Base-by-base conservation (phyloP, 225 moss, liverwort and hornwort genomes). In the Marchantia paleacea region DNA sequence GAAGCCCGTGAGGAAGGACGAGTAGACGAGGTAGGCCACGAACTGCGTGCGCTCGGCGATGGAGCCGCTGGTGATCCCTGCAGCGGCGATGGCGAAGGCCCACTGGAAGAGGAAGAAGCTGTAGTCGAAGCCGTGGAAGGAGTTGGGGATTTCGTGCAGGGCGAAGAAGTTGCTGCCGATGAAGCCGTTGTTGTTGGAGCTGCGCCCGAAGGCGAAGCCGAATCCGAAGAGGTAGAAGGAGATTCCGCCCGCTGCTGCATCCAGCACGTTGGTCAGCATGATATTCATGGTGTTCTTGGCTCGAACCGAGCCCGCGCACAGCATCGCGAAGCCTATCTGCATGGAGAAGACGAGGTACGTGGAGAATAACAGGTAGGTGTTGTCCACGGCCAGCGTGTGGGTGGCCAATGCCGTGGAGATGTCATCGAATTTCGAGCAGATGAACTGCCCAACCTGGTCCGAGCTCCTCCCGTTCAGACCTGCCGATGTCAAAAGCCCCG, bases 201-300 rank as follows among this genome's bases (percentile, higher is more conserved):
- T 52, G 0, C 65, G 14, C 3, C 93, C 93, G 88, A 89, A 93
- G 7, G 93, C 93, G 82, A 93, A 93, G 12, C 92, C 91, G 31
- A 83, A 92, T 0, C 93, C 93, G 66, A 93, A 87, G 49, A 93
- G 29, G 85, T 93, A 93, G 77, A 90, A 93, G 25, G 93, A 93
- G 26, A 93, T 79, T 0, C 90, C 93, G 0, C 93, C 93, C 39
- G 88, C 89, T 1, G 91, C 91, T 0, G 93, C 93, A 39, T 93
- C 93, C 74, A 78, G 67, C 16, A 93, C 93, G 16, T 93, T 93
- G 26, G 93, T 93, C 51, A 93, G 81, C 93, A 93, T 93, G 60
- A 93, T 93, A 31, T 93, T 93, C 91, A 93, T 91, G 62, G 91
- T 91, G 79, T 93, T 93, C 86, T 93, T 93, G 1, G 91, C 89